Base-by-base conservation (phyloP, 129 eudicot species). In the Flaveria linearis region DNA sequence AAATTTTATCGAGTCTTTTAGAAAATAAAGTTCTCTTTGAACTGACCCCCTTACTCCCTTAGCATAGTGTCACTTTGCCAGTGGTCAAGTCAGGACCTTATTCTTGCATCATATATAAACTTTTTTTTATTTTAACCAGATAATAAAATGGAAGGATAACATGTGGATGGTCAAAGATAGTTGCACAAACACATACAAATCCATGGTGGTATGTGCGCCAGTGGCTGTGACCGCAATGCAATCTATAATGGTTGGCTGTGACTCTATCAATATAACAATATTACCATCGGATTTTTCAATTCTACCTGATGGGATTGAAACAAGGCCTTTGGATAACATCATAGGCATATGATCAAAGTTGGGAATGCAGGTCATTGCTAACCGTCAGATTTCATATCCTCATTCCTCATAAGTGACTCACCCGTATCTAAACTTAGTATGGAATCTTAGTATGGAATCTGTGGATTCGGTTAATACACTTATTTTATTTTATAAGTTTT, bases 211-310 rank as follows among this genome's bases (percentile, higher is more conserved):
- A 42, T 95, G 86, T 63, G 92, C 96, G 6, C 89, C 96, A 0
- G 94, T 95, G 72, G 88, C 85, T 71, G 80, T 84, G 71, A 71
- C 76, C 26, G 73, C 79, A 78, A 89, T 95, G 89, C 92, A 91
- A 62, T 87, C 92, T 0, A 86, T 88, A 65, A 95, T 95, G 94
- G 87, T 88, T 23, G 99, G 99, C 39, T 89, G 97, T 39, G 95
- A 95, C 83, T 91, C 99, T 7, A 88, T 91, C 89, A 84, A 69
- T 61, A 73, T 61, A 73, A 80, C 97, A 1, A 69, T 91, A 45
- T 76, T 95, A 76, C 88, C 99, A 28, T 91, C 96, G 0, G 97
- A 97, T 49, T 95, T 95, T 78, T 89, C 99, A 15, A 91, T 95
- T 67, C 92, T 91, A 12, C 94, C 97, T 0, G 99, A 95, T 61